Evolutionary conservation across 164 flowering plant genomes (phyloP).

Genomic region (Dillenia turbinata): DNA sequence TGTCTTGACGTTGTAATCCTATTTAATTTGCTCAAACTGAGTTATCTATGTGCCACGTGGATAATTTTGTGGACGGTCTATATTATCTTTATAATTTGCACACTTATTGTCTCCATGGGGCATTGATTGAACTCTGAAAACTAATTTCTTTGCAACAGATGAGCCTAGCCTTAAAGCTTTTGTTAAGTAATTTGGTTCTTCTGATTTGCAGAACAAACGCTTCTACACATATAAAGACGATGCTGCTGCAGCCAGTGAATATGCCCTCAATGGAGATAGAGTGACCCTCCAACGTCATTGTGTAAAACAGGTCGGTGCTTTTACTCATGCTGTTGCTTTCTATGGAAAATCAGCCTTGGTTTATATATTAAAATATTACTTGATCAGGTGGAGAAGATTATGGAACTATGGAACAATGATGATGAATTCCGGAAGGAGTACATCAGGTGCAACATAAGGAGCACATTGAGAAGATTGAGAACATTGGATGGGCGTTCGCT

Average conservation of each 20-base stretch:
- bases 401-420: constrained; percentile 67
- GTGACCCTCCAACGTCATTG: constrained; percentile 52
- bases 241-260: constrained; percentile 34
- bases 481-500: constrained; percentile 82
- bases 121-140: no score
- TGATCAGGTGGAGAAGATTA: constrained; percentile 54
- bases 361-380: constrained; percentile 6
- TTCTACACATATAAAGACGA: constrained; percentile 60
- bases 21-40: background rate
- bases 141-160: background rate
- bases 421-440: constrained; percentile 72
- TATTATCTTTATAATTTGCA: background rate
- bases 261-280: constrained; percentile 39
- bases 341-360: background rate
- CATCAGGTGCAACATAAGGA: constrained; percentile 48
- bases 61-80: background rate
- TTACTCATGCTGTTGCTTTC: constrained; percentile 3
- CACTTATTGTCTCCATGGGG: no score
- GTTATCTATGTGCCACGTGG: background rate
- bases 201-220: constrained; percentile 50
- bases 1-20: no score
- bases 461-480: constrained; percentile 66
- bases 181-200: background rate
- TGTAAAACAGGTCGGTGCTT: constrained; percentile 46
- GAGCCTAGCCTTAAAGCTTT: background rate